Evolutionary conservation across 306 rosid genomes (phyloP).

Genomic region (Malus orientalis): DNA sequence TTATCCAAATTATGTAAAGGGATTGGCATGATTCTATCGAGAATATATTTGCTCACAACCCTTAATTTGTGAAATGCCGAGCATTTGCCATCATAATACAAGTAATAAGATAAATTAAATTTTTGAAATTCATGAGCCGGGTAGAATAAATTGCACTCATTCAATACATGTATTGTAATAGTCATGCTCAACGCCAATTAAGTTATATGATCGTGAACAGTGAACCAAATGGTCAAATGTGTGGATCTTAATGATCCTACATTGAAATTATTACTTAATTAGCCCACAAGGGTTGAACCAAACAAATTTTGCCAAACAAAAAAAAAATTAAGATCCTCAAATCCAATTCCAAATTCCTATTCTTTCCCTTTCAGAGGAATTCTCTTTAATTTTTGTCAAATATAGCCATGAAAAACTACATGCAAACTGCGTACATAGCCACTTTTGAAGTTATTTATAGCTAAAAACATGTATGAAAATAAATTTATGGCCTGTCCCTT

Average conservation of each 20-base stretch:
- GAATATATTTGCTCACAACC: no score
- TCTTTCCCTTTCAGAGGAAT: no score
- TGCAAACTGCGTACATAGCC: neutral
- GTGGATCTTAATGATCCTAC: neutral
- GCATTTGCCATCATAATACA: no score
- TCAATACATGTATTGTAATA: no score
- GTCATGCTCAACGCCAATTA: neutral
- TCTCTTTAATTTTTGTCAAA: neutral
- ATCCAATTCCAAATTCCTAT: neutral
- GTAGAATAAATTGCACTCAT: no score
- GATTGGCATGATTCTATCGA: no score
- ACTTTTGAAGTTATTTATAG: neutral
- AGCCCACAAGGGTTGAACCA: neutral
- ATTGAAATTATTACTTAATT: neutral
- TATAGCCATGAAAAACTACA: neutral
- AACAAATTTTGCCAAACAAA: neutral
- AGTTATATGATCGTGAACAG: neutral
- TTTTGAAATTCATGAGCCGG: no score
- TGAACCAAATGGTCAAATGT: neutral
- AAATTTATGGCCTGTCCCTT: neutral
- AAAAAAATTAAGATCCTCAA: no score
- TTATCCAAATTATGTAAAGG: no score
- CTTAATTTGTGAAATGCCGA: no score
- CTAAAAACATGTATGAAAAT: neutral
- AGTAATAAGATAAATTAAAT: no score